Base-by-base conservation (phyloP, 768 basidiomycete genomes). In the Podaxis sp. region DNA sequence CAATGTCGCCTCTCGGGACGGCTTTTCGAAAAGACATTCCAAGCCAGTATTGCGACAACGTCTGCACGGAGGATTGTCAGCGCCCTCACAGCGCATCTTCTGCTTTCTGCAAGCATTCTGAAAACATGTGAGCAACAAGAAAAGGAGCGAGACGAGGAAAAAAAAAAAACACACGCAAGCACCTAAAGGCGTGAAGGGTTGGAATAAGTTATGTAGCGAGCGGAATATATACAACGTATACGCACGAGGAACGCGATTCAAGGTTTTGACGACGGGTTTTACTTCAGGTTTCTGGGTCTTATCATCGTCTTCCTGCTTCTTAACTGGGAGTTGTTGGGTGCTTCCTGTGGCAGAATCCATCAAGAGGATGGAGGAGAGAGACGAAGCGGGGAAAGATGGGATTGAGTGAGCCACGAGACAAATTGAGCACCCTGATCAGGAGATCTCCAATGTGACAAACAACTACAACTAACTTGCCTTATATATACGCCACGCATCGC, bases 41-140 rank as follows among this genome's bases (percentile, higher is more conserved):
- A 97, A 81, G 2, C 93, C 92, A 19, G 91, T 89, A 69, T 94
- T 90, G 36, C 92, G 84, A 76, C 96, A 98, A 49, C 96, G 87
- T 69, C 91, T 88, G 76, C 96, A 98, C n/a, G 96, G 96, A 26
- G 96, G 95, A 69, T 93, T 95, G 73, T 97, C 96, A 15, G 95
- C 96, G 1, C 94, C 95, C 74, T 96, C 94, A 72, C 95, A 98
- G 68, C 95, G 83, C 96, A 97, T 97, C 79, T 97, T 97, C 81
- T 96, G 95, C 71, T 94, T 92, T 68, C 95, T 82, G 75, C 95
- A 96, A 17, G 94, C 92, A 87, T 96, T 96, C 93, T 95, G 72
- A 33, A 65, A 30, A 53, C 33, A 44, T 26, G 64, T 63, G 55
- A 67, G 68, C 24, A 64, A 60, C 49, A 58, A 55, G 56, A 62